phyloP scores from a whole-genome alignment of 2,329 filamentous ascomycete species.

The Phyllachora maydis region DNA sequence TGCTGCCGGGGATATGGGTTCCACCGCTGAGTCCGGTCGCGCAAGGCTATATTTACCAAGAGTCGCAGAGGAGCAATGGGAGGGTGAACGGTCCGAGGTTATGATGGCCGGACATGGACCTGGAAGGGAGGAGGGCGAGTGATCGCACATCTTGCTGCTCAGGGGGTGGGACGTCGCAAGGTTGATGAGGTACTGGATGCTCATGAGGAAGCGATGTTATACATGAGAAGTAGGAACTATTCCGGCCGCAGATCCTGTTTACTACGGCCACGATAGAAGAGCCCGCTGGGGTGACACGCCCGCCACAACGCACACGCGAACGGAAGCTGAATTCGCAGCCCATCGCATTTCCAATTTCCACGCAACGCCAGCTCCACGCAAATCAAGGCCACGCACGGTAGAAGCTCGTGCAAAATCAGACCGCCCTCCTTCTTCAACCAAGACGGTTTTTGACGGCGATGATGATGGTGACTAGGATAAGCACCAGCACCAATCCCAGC shows the following conservation, averaged over 20 bases:
- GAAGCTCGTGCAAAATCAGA: no score
- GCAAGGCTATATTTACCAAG: constrained; percentile 38
- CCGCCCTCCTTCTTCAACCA: no score
- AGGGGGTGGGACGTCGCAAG: not conserved
- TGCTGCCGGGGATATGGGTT: constrained; percentile 9
- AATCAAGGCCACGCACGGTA: no score
- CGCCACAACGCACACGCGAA: no score
- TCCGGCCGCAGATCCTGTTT: no score
- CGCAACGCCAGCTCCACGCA: no score
- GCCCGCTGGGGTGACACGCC: no score
- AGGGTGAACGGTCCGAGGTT: constrained; percentile 13
- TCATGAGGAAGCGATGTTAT: not conserved
- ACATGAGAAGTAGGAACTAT: not conserved
- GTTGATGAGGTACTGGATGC: not conserved
- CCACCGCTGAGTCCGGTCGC: constrained; percentile 27
- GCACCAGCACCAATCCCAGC: constrained; percentile 42
- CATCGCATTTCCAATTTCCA: no score
- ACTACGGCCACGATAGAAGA: no score
- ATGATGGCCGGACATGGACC: constrained; percentile 8
- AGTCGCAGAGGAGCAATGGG: constrained; percentile 12
- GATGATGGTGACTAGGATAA: constrained; percentile 34
- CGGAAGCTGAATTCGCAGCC: no score
- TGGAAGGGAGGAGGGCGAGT: not conserved
- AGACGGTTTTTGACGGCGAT: constrained; percentile 31
- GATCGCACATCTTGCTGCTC: not conserved